Evolutionary conservation across 306 rosid genomes (phyloP).

Genomic region (Pachyrhizus erosus): DNA sequence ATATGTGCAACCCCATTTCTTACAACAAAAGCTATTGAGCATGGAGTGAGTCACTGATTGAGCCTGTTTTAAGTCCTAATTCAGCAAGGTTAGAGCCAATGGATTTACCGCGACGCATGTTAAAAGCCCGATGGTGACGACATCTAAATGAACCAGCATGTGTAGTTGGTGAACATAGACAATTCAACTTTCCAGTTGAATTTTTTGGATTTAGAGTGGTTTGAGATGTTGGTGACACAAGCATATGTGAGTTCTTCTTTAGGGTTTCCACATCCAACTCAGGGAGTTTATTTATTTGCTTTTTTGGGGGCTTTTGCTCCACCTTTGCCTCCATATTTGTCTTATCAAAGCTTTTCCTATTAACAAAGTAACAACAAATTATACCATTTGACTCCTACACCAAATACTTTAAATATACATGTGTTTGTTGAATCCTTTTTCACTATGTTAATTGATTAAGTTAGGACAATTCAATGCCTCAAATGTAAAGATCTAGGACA

Average conservation of each 20-base stretch:
- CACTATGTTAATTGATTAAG: not conserved
- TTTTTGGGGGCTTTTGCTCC: constrained; percentile 46
- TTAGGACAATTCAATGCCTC: not conserved
- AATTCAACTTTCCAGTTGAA: constrained; percentile 46
- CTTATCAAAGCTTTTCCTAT: not conserved
- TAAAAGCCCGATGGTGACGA: constrained; percentile 55
- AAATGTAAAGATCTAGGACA: not conserved
- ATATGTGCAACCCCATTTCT: constrained; percentile 6
- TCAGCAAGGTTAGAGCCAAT: constrained; percentile 67
- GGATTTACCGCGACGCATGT: constrained; percentile 54
- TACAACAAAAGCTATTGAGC: constrained; percentile 37
- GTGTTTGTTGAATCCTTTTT: not conserved
- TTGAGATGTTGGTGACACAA: constrained; percentile 55
- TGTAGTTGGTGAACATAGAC: constrained; percentile 90
- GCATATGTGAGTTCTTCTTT: constrained; percentile 50
- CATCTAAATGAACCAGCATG: constrained; percentile 89
- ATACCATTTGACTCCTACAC: not conserved
- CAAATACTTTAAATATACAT: not conserved
- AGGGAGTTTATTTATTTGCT: constrained; percentile 36
- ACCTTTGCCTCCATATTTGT: constrained; percentile 53
- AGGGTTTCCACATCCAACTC: constrained; percentile 45
- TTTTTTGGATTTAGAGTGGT: not conserved
- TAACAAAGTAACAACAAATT: constrained; percentile 1
- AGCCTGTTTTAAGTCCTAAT: constrained; percentile 33
- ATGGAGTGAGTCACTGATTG: constrained; percentile 43